Conservation (phyloP, 805 yeast genomes). For the Wickerhamomyces sydowiorum region DNA sequence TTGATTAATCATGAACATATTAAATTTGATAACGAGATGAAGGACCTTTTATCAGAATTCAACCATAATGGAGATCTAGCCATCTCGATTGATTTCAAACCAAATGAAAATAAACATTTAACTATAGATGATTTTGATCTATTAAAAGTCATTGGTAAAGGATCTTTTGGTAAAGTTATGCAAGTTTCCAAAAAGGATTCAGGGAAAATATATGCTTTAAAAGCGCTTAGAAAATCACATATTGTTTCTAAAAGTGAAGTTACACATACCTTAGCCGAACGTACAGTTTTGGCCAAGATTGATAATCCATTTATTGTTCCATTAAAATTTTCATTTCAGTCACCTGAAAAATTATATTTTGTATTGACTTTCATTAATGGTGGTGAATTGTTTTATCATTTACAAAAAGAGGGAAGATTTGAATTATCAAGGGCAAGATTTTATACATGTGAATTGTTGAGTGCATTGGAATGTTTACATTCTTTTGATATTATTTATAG, state of each 20-base stretch:
- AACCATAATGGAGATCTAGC: slow-evolving; percentile 43
- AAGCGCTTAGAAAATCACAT: slow-evolving; percentile 90
- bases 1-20: slow-evolving; percentile 63
- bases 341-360: slow-evolving; percentile 90
- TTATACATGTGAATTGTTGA: slow-evolving; percentile 88
- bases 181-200: slow-evolving; percentile 96
- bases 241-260: slow-evolving; percentile 93
- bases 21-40: slow-evolving; percentile 31
- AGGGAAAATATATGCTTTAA: slow-evolving; percentile 87
- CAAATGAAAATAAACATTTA: slow-evolving; percentile 59
- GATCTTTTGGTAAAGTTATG: slow-evolving; percentile 98
- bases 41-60: slow-evolving; percentile 12
- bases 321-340: slow-evolving; percentile 90
- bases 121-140: slow-evolving; percentile 89
- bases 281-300: slow-evolving; percentile 90
- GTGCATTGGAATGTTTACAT: slow-evolving; percentile 90
- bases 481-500: slow-evolving; percentile 89
- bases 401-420: slow-evolving; percentile 87
- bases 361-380: slow-evolving; percentile 94
- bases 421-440: slow-evolving; percentile 85
- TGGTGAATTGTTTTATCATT: slow-evolving; percentile 92
- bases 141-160: slow-evolving; percentile 94
- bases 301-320: slow-evolving; percentile 96
- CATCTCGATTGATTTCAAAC: slow-evolving; percentile 64
- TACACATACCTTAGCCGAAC: slow-evolving; percentile 92